Base-by-base conservation (phyloP, 768 basidiomycete genomes). In the Boletus reticuloceps region DNA sequence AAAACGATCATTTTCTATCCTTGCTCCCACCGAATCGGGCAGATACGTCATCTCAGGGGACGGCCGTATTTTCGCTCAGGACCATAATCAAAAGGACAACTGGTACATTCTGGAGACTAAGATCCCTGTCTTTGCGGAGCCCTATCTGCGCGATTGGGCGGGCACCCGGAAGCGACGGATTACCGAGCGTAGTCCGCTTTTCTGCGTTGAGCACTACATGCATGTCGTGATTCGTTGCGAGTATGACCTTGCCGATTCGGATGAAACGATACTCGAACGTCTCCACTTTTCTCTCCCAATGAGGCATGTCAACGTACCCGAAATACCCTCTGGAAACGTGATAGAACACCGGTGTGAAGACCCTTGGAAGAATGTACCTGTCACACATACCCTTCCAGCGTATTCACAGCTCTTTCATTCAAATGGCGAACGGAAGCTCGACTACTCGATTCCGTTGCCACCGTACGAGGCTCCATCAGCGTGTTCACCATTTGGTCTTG, bases 321-420 rank as follows among this genome's bases (percentile, higher is more conserved):
- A 59, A 19, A 34, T 49, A 5, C 31, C 51, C n/a, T 32, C 48
- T 14, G 50, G 53, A 36, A 13, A 45, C 45, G 19, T 44, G 34
- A 29, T 36, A 39, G 54, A 52, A 38, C 19, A 32, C 56, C 36
- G 37, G 40, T n/a, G 43, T 10, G 57, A 48, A 38, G 58, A 59
- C 25, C 22, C 43, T 25, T 61, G 27, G 40, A 64, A 54, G 49
- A 51, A 13, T 34, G 48, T 61, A 11, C 69, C 60, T 27, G 62
- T 62, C 48, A 56, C 65, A 6, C 68, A 70, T 14, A 62, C 61
- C 41, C 81, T 90, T 19, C 91, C 91, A 2, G 79, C 85, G 4
- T 93, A 93, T 64, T 89, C 88, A 6, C 88, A 91, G 59, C 75
- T 93, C 19, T 93, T 85, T 72, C 73, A 91, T 64, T 63, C 75